Base-by-base conservation (phyloP, 1,284 basidiomycete genomes). In the Tilletia setariae region DNA sequence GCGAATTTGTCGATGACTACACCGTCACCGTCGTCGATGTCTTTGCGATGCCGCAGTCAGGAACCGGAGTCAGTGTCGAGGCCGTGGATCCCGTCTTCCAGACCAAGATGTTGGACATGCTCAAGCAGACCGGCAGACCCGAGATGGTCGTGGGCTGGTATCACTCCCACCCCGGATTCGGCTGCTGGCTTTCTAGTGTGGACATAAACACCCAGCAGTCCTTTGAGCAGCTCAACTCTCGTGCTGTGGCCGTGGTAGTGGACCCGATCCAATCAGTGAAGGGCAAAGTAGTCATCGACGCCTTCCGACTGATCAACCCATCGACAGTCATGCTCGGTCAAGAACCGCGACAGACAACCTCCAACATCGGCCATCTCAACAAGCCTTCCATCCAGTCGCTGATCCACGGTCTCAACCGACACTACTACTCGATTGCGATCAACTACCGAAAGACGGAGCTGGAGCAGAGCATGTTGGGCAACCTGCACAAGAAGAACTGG, bases 141-240 rank as follows among this genome's bases (percentile, higher is more conserved):
- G 96, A 98, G 85, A 94, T 91, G 89, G 96, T 98, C 11, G 96
- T 99, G 0, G 96, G 96, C 8, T 99, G 96, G 96, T 99, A 99
- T 83, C 96, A 99, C 84, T 98, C 96, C 63, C 96, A 99, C 86
- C 96, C 96, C 66, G 96, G 96, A 35, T 99, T 98, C 83, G 96
- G 96, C 4, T 99, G 96, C 84, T 99, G 96, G 96, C 86, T 99
- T 47, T 96, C 93, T 64, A 94, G 93, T 76, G 96, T 98, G 47
- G 96, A 99, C 85, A 94, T 98, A 83, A 98, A 98, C 85, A 99
- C 96, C 4, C 96, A 99, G 83, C 94, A 96, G 92, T 97, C 94
- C 16, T 99, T 99, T 82, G 96, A 99, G 85, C 91, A 91, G 78
- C 89, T 98, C 74, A 91, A 98, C 83, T 87, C 90, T 63, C 91